A percentile compares a stretch with the other conserved stretches of the same genome.
These are phyloP conservation scores for Nelumbo lutea DNA, from an alignment of 164 flowering plant species.

Conservation along the genomic window DNA sequence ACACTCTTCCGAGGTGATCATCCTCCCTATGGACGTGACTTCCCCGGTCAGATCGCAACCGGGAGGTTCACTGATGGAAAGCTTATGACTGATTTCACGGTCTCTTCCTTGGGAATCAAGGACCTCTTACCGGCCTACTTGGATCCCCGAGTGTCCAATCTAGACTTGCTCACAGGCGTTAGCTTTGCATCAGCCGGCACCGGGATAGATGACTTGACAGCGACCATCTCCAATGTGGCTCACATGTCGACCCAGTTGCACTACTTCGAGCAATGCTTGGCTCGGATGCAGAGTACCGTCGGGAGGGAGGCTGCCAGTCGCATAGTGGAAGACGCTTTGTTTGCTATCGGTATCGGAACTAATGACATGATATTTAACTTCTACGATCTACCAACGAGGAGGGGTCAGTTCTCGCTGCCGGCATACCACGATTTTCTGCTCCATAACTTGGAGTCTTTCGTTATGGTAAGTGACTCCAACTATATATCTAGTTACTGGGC, in stretches of 20 bases:
- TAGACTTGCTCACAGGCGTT: conserved; percentile 29
- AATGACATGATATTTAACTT: conserved; percentile 27
- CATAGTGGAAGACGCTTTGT: conserved; percentile 22
- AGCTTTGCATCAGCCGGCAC: conserved; percentile 34
- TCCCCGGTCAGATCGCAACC: conserved; percentile 15
- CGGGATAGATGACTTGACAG: conserved; percentile 24
- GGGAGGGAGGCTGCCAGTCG: conserved; percentile 6
- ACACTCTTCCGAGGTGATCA: conserved; percentile 18
- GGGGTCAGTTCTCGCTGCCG: conserved; percentile 7
- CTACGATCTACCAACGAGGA: conserved; percentile 19
- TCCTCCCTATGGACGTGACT: conserved; percentile 27
- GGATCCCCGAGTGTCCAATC: conserved; percentile 9
- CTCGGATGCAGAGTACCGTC: conserved; percentile 7
- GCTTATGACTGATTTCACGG: conserved; percentile 22
- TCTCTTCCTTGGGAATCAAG: conserved; percentile 18
- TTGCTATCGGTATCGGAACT: conserved; percentile 24
- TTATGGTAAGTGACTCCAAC: conserved; percentile 16
- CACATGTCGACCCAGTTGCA: conserved; percentile 9
- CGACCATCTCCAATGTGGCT: background rate
- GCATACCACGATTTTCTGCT: conserved; percentile 33
- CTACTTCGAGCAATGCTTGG: conserved; percentile 10
- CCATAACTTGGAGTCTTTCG: conserved; percentile 9
- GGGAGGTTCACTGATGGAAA: conserved; percentile 30
- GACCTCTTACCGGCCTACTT: conserved; percentile 25
- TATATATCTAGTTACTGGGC: background rate